Base-by-base conservation (phyloP, 768 basidiomycete genomes). In the Sarcodon sp. region DNA sequence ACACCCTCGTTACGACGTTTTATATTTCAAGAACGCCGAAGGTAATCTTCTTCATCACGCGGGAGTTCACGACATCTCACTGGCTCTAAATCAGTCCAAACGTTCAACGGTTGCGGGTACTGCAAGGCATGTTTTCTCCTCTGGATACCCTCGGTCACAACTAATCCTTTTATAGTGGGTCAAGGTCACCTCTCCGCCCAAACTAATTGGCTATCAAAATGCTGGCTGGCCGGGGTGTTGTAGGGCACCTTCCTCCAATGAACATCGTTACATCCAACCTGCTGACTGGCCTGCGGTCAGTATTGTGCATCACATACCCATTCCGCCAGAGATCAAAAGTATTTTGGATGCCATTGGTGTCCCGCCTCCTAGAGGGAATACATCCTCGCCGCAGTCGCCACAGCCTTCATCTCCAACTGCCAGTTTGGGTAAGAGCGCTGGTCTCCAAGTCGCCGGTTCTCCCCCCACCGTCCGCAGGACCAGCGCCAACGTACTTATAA, bases 151-250 rank as follows among this genome's bases (percentile, higher is more conserved):
- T 35, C 35, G 51, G 46, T 51, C 49, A 36, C 55, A 57, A 56
- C 61, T 59, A 58, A 59, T 49, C 54, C 45, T 51, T 36, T 27
- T 38, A 45, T 65, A 87, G 87, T 88, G 85, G 86, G 83, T 84
- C 50, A 72, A 73, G 53, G 69, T 69, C 8, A 74, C 70, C 57
- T 76, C 77, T 33, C 66, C 71, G 13, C 57, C 75, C 50, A 79
- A 79, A 58, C 65, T 66, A 46, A 64, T 73, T 33, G 75, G 76
- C 13, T 76, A 75, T 59, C 67, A 72, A 59, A 90, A 89, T 56
- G 39, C 16, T 41, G 87, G 87, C 16, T 90, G 86, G 85, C 88
- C 88, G 37, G 87, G 87, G 35, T 91, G 87, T 69, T 91, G 87
- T 69, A 79, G 86, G n/a, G 68, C 86, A 0, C 87, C 87, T 1